A percentile compares a stretch with the other conserved stretches of the same genome.
Evolutionary conservation across 2,329 filamentous ascomycete species (phyloP).

Genomic region (Blumeriella jaapii): DNA sequence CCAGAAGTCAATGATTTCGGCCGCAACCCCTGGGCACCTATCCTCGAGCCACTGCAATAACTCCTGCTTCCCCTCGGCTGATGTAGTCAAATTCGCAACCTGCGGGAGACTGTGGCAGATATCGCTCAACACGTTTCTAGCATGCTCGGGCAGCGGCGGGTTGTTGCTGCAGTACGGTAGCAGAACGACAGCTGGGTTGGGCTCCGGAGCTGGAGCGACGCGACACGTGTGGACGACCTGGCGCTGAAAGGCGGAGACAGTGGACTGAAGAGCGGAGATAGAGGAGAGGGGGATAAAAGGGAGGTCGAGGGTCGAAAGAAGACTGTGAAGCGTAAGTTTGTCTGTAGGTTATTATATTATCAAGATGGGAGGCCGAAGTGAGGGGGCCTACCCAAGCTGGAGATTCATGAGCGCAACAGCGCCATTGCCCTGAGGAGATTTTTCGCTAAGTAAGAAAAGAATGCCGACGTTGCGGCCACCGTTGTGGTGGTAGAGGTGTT

Average conservation of each 20-base stretch:
- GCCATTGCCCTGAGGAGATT: slow-evolving; percentile 12
- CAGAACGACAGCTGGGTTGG: slow-evolving; percentile 15
- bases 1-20: slow-evolving; percentile 26
- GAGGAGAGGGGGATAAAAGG: slow-evolving; percentile 22
- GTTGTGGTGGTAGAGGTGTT: slow-evolving; percentile 24
- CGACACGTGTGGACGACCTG: slow-evolving; percentile 14
- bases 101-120: slow-evolving; percentile 20
- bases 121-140: slow-evolving; percentile 26
- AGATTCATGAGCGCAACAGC: slow-evolving; percentile 21
- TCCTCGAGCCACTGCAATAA: slow-evolving; percentile 20
- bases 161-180: slow-evolving; percentile 23
- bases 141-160: slow-evolving; percentile 23
- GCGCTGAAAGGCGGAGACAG: slow-evolving; percentile 21
- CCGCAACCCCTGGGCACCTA: slow-evolving; percentile 8
- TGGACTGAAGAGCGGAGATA: slow-evolving; percentile 15
- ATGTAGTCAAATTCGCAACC: slow-evolving; percentile 20
- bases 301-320: slow-evolving; percentile 22
- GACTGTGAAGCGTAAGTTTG: slow-evolving; percentile 11
- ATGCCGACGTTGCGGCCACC: slow-evolving; percentile 25
- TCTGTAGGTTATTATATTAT: neutral
- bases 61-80: slow-evolving; percentile 14
- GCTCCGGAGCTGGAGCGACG: neutral
- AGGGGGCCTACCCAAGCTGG: slow-evolving; percentile 23
- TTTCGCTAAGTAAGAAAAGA: slow-evolving; percentile 25
- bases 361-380: no score